Evolutionary conservation across 2,329 filamentous ascomycete genomes (phyloP), one percentile per base, ranked within the genome.

Genomic region (Rachicladosporium sp.): DNA sequence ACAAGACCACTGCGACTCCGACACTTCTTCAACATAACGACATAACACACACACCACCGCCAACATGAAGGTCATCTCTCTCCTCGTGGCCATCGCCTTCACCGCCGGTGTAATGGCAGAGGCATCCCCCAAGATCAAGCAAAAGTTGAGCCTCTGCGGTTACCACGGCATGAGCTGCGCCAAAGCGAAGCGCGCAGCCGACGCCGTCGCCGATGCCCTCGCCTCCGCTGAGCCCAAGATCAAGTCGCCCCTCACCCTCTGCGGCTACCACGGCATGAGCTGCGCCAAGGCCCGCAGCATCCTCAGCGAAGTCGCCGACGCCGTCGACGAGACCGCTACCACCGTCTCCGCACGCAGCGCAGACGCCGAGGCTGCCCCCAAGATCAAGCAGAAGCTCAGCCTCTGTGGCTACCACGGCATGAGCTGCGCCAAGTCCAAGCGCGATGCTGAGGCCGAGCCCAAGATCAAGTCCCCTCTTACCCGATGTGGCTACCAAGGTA

Each of bases 251-350:
- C 44, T 50, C 44, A 40, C 53, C 4, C 59, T 59, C 50, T 67
- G 67, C 50, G 46, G 57, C 45, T 51, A 53, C 32, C 52, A 53
- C 15, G 64, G 65, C 30, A 56, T 64, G 49, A 46, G 57, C 10
- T 71, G 68, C 62, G 61, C 55, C 56, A 65, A 66, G 51, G 60
- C 61, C 41, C 66, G 64, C 51, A 65, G 63, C 46, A 9, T 56
- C 55, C 13, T 65, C 64, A 37, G 62, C 63, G 44, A 65, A 55
- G n/a, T 62, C 36, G 46, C 43, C 37, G 41, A 43, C n/a, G 31
- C 42, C 31, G 42, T 43, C 27, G 44, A 47, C 45, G 37, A 41
- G 36, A 43, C 40, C 41, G 32, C 44, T 40, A 33, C 41, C 33
- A 29, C 29, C n/a, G 40, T 45, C 31, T 35, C 32, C 36, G 49